Percentiles rank a stretch among this genome's conserved stretches.
Evolutionary conservation across 1,284 basidiomycete species (phyloP).

Genomic region (Exobasidium rhododendri): DNA sequence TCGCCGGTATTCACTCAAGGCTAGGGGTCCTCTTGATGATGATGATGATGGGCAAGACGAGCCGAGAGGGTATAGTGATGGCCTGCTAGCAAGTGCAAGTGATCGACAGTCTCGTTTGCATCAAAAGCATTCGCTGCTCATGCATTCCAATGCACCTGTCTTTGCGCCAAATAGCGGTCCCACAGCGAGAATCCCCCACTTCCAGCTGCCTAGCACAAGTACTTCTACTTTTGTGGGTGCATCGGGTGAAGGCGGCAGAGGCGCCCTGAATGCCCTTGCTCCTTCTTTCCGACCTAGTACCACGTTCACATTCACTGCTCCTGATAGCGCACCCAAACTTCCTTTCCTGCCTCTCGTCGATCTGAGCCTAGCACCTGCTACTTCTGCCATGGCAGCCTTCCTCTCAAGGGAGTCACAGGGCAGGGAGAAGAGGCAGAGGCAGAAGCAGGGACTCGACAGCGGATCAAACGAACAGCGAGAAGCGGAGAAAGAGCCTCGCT

Average conservation of each 20-base stretch:
- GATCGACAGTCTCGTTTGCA: constrained; percentile 5
- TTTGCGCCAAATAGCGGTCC: constrained; percentile 1
- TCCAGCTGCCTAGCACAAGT: constrained; percentile 41
- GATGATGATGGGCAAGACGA: too few relatives aligned
- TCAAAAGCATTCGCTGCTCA: constrained; percentile 10
- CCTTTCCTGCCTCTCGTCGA: not conserved
- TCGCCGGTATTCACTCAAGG: not conserved
- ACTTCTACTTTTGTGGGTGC: constrained; percentile 39
- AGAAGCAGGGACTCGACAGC: too few relatives aligned
- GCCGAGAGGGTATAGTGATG: too few relatives aligned
- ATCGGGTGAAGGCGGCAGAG: constrained; percentile 14
- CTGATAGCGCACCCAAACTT: constrained; percentile 20
- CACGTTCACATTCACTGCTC: constrained; percentile 39
- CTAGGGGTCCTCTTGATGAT: not conserved
- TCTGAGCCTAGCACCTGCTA: too few relatives aligned
- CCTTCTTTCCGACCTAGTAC: constrained; percentile 37
- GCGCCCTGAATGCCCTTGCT: constrained; percentile 33
- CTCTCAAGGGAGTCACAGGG: constrained; percentile 23
- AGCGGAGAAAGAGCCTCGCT: too few relatives aligned
- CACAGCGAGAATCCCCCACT: constrained; percentile 18
- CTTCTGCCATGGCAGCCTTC: not conserved
- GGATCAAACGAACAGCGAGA: too few relatives aligned
- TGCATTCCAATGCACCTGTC: constrained; percentile 10
- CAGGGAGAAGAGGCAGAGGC: constrained; percentile 35
- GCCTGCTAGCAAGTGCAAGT: not conserved